These are phyloP conservation scores for Suillus cothurnatus DNA, from an alignment of 768 basidiomycete species.

Conservation along the genomic window DNA sequence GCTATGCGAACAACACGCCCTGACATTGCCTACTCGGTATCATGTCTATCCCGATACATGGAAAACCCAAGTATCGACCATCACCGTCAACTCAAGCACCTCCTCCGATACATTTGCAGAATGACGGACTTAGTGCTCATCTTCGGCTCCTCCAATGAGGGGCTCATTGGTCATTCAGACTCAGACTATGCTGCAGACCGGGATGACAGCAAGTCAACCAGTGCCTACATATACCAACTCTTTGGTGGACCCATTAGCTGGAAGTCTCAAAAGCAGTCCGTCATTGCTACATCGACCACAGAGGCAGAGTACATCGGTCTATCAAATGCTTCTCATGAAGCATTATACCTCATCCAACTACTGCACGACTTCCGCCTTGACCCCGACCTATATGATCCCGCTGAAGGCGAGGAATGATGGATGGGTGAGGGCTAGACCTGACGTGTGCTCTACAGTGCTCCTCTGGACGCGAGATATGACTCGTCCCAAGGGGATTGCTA, in stretches of 20 bases:
- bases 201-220: background rate
- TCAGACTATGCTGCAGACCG: background rate
- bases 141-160: background rate
- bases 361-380: conserved; percentile 18
- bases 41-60: background rate
- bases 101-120: background rate
- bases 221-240: background rate
- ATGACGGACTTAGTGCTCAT: background rate
- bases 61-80: background rate
- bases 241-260: background rate
- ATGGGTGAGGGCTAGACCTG: no score
- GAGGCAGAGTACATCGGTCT: background rate
- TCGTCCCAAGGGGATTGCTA: no score
- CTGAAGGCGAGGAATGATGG: no score
- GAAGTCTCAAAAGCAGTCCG: background rate
- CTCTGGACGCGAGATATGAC: no score
- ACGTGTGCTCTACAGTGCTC: no score
- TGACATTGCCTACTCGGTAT: background rate
- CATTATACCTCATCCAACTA: conserved; percentile 1
- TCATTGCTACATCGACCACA: background rate
- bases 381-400: conserved; percentile 4
- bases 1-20: no score
- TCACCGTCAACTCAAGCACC: background rate
- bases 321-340: background rate
- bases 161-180: background rate